Base-by-base conservation (phyloP, 176 grass and related monocot species). In the Pontederia crassipes region DNA sequence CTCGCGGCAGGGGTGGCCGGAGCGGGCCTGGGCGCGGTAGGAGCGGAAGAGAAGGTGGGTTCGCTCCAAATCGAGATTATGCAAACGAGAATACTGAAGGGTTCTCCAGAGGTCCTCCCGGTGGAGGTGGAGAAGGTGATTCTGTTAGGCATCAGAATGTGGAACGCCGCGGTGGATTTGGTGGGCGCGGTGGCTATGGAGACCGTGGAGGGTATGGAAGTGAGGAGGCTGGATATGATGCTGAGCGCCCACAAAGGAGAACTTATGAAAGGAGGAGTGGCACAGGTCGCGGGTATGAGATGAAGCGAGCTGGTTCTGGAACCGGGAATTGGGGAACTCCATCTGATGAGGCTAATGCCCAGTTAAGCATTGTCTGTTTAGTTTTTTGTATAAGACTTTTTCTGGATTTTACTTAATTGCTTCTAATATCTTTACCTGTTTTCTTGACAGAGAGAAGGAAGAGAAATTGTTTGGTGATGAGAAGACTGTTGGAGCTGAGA, bases 261-360 rank as follows among this genome's bases (percentile, higher is more conserved):
- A 72, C 68, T 27, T 80, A 85, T 56, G 86, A 96, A 54, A 80
- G 86, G n/a, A 86, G 81, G 64, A 90, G 91, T 3, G 83, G 91
- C 12, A 96, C 91, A 56, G 91, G 83, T 24, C 86, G 48, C 2
- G 83, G 80, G 0, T 81, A 84, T 52, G 91, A 86, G 49, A 53
- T 89, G 78, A 90, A 86, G 32, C 91, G 86, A 4, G 77, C 84
- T 52, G 91, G 91, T 2, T 66, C 83, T 8, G 91, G 86, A 0
- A 80, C 80, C 52, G 86, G 91, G 12, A 96, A 96, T 67, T 96
- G 86, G 91, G 91, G 86, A 2, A 67, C 65, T 57, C 57, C 75
- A 8, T 72, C 78, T 54, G 86, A 90, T 62, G 86, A 85, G 52
- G 52, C 70, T 49, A 47, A 82, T 79, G 67, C 61, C 2, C 90